These are phyloP conservation scores for Apiosordaria backusii DNA, from an alignment of 495 filamentous ascomycete species.

Conservation along the genomic window DNA sequence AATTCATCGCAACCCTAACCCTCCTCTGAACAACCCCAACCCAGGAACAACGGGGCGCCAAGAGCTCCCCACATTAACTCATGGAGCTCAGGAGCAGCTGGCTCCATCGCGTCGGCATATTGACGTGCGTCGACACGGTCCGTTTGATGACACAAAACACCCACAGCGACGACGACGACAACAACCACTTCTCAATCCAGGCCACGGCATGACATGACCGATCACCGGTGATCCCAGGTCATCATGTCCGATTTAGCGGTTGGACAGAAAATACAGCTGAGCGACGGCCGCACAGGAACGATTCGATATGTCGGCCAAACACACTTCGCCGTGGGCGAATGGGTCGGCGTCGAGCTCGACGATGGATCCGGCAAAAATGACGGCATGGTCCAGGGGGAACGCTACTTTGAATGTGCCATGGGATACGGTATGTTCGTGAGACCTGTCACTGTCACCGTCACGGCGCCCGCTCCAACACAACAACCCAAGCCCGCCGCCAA, in stretches of 20 bases:
- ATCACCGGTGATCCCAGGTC: not conserved
- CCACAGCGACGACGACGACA: not conserved
- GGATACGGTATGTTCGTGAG: slow-evolving; percentile 87
- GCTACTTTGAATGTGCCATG: slow-evolving; percentile 84
- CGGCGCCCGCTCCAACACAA: slow-evolving; percentile 52
- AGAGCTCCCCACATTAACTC: not conserved
- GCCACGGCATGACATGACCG: not conserved
- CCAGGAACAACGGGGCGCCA: not conserved
- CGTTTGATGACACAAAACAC: not conserved
- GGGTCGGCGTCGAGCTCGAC: slow-evolving; percentile 87
- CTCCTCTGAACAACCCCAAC: not conserved
- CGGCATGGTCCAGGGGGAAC: slow-evolving; percentile 80
- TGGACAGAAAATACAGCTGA: slow-evolving; percentile 58
- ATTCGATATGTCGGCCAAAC: slow-evolving; percentile 80
- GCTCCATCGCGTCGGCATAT: not conserved
- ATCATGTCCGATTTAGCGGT: slow-evolving; percentile 34
- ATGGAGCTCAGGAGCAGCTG: not conserved
- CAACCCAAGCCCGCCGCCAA: slow-evolving; percentile 24
- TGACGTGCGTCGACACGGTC: not conserved
- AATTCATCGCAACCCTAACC: not conserved
- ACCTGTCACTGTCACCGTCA: slow-evolving; percentile 55
- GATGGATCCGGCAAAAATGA: slow-evolving; percentile 89
- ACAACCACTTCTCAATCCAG: not conserved
- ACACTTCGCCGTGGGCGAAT: slow-evolving; percentile 74
- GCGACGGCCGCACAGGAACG: slow-evolving; percentile 69